phyloP scores from a whole-genome alignment of 2,329 filamentous ascomycete genomes.

The Claviceps sp. region DNA sequence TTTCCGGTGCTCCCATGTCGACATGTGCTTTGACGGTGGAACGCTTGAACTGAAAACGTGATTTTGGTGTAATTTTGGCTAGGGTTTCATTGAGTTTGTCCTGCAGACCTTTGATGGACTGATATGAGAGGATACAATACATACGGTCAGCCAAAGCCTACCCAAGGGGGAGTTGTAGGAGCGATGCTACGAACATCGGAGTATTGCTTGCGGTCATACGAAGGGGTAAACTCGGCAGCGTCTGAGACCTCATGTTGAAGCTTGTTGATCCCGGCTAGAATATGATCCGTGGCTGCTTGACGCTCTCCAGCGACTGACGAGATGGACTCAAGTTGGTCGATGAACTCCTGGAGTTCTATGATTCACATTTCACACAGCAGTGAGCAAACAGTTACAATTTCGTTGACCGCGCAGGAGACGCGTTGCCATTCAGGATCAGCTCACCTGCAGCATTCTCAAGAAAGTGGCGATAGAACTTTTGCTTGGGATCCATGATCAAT shows the following conservation, averaged over 20 bases:
- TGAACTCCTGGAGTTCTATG: conserved; percentile 62
- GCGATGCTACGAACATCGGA: conserved; percentile 44
- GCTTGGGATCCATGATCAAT: conserved; percentile 37
- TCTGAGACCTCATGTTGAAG: conserved; percentile 79
- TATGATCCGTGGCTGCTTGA: conserved; percentile 66
- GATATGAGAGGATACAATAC: neutral
- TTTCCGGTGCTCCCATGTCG: conserved; percentile 28
- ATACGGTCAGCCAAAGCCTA: neutral
- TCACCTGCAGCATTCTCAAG: conserved; percentile 60
- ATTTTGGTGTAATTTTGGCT: conserved; percentile 55
- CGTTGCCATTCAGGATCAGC: conserved; percentile 9
- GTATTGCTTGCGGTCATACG: conserved; percentile 83
- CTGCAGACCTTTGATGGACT: conserved; percentile 69
- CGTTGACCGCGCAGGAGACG: neutral
- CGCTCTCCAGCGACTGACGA: conserved; percentile 57
- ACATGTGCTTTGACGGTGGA: conserved; percentile 19
- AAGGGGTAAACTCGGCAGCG: conserved; percentile 66
- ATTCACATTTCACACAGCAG: neutral
- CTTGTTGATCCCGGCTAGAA: conserved; percentile 64
- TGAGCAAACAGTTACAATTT: neutral
- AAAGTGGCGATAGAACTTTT: conserved; percentile 77
- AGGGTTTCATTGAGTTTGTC: conserved; percentile 64
- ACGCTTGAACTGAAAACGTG: conserved; percentile 69
- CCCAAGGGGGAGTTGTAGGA: neutral
- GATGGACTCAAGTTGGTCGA: conserved; percentile 51